Conservation (phyloP, 2,329 filamentous ascomycete species). For the Botrytis byssoidea region DNA sequence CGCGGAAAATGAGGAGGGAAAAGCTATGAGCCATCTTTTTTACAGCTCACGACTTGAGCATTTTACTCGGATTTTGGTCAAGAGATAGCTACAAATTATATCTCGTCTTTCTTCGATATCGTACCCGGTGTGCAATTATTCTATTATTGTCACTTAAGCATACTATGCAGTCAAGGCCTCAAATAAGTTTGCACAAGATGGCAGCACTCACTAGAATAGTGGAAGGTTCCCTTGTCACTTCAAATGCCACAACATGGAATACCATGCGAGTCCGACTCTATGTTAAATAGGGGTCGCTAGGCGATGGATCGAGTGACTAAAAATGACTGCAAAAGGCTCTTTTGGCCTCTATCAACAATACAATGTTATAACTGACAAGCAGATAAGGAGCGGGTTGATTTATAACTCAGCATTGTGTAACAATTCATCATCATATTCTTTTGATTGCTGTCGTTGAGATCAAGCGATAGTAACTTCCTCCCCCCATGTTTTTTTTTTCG, state of each 20-base stretch:
- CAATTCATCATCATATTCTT: not conserved
- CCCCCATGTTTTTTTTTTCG: too few species aligned
- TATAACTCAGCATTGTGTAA: not conserved
- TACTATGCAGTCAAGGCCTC: not conserved
- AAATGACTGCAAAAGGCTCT: too few species aligned
- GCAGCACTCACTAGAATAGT: not conserved
- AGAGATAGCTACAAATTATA: too few species aligned
- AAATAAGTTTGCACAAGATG: too few species aligned
- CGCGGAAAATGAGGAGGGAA: not conserved
- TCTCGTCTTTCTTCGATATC: rapidly evolving
- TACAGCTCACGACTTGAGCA: not conserved
- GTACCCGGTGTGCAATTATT: too few species aligned
- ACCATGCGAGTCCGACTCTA: not conserved
- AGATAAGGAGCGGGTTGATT: too few species aligned
- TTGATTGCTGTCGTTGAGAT: not conserved
- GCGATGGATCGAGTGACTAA: too few species aligned
- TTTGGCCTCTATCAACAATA: too few species aligned
- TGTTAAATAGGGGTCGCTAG: not conserved
- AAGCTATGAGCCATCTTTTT: not conserved
- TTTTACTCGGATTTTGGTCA: too few species aligned
- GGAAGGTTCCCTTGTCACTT: not conserved
- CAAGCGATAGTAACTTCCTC: not conserved
- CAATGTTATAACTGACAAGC: too few species aligned
- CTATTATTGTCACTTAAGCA: not conserved
- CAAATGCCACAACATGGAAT: not conserved